phyloP scores from a whole-genome alignment of 306 rosid species.

The Betula pendula region DNA sequence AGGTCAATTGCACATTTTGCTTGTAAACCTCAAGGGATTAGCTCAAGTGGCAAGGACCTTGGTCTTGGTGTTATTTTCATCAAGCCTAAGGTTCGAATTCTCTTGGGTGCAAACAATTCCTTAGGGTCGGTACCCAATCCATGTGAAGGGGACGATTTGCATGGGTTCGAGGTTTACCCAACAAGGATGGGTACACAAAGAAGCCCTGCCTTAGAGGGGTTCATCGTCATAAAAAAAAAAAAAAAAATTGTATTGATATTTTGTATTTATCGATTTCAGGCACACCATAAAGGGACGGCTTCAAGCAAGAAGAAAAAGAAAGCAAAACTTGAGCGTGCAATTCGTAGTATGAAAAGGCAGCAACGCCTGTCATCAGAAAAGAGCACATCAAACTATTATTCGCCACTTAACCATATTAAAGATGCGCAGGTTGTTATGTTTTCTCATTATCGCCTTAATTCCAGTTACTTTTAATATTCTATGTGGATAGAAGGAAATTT shows the following conservation, averaged over 20 bases:
- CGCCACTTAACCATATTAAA: slow-evolving; percentile 81
- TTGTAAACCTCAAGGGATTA: too few species aligned
- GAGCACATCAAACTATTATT: slow-evolving; percentile 51
- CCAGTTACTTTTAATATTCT: slow-evolving; percentile 12
- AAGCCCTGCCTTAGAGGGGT: too few species aligned
- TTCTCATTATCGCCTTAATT: slow-evolving; percentile 7
- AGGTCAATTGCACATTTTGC: slow-evolving; percentile 46
- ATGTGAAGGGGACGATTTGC: too few species aligned
- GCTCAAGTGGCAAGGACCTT: too few species aligned
- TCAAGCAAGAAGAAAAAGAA: slow-evolving; percentile 90
- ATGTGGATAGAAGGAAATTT: slow-evolving; percentile 5
- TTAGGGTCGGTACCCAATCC: too few species aligned
- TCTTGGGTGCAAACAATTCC: too few species aligned
- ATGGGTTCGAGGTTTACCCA: too few species aligned
- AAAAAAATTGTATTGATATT: slow-evolving; percentile 4
- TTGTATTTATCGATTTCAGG: slow-evolving; percentile 45
- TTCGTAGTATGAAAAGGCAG: slow-evolving; percentile 71
- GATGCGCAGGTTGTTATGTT: slow-evolving; percentile 72
- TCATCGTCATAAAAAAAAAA: too few species aligned
- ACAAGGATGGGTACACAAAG: too few species aligned
- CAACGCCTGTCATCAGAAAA: slow-evolving; percentile 67
- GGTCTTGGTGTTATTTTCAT: too few species aligned
- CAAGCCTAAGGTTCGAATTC: too few species aligned
- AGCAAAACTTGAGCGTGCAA: slow-evolving; percentile 74
- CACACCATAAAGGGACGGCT: slow-evolving; percentile 78